Conservation (phyloP, 305 asterid genomes). For the Plantago rigida region DNA sequence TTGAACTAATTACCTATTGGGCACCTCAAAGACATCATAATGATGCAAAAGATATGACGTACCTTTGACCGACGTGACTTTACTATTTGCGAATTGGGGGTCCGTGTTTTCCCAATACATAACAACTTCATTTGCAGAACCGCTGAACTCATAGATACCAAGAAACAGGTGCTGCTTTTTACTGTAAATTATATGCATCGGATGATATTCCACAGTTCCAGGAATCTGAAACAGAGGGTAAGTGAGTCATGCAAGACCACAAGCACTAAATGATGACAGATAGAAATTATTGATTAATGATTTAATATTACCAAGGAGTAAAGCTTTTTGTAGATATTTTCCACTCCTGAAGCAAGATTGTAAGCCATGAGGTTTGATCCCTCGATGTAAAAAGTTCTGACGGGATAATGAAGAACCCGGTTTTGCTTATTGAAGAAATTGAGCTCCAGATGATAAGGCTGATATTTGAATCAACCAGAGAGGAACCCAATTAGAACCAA, state of each 20-base stretch:
- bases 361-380: slow-evolving; percentile 91
- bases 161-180: slow-evolving; percentile 87
- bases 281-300: slow-evolving; percentile 1
- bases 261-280: slow-evolving; percentile 13
- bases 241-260: slow-evolving; percentile 27
- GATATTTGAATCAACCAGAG: slow-evolving; percentile 38
- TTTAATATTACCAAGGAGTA: slow-evolving; percentile 57
- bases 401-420: slow-evolving; percentile 95
- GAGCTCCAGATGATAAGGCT: slow-evolving; percentile 93
- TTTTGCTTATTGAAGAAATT: slow-evolving; percentile 85
- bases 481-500: slow-evolving; percentile 20
- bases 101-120: slow-evolving; percentile 96
- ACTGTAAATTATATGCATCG: slow-evolving; percentile 62
- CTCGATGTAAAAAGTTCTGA: slow-evolving; percentile 84
- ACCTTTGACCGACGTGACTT: slow-evolving; percentile 81
- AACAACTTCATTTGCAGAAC: slow-evolving; percentile 70
- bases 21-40: slow-evolving; percentile 22
- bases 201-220: slow-evolving; percentile 79
- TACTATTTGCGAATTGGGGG: slow-evolving; percentile 70
- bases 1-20: slow-evolving; percentile 20
- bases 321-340: slow-evolving; percentile 83
- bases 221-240: slow-evolving; percentile 53
- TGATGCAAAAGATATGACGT: slow-evolving; percentile 23
- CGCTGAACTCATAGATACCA: slow-evolving; percentile 65
- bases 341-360: slow-evolving; percentile 82